Conservation (phyloP, 768 basidiomycete species). For the Dioszegia aurantiaca region DNA sequence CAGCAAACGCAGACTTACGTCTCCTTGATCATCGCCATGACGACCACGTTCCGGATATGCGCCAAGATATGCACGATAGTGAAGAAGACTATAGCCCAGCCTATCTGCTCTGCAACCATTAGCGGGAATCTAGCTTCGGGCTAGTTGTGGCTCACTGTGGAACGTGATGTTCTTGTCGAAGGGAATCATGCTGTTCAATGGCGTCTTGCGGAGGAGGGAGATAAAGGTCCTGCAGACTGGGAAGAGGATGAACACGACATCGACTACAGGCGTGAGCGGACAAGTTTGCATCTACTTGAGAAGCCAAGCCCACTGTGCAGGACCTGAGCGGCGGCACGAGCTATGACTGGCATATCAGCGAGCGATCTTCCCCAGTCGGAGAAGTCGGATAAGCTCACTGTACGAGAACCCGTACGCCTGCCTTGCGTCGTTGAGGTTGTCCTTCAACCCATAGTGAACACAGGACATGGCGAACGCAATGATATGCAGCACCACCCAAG, state of each 20-base stretch:
- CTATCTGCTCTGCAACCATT: constrained; percentile 67
- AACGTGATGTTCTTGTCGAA: constrained; percentile 91
- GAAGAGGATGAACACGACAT: constrained; percentile 88
- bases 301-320: constrained; percentile 58
- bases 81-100: constrained; percentile 81
- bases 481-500: constrained; percentile 77
- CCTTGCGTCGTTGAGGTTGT: constrained; percentile 69
- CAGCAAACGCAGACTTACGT: background rate
- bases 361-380: background rate
- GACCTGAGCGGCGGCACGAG: constrained; percentile 81
- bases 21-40: background rate
- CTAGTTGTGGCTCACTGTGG: constrained; percentile 49
- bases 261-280: constrained; percentile 54
- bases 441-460: constrained; percentile 53
- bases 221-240: constrained; percentile 95
- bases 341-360: constrained; percentile 62
- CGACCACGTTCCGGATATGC: constrained; percentile 57
- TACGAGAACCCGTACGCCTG: constrained; percentile 72
- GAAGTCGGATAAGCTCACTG: constrained; percentile 56
- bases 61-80: constrained; percentile 72
- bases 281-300: background rate
- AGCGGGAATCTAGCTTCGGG: too few species aligned
- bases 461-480: constrained; percentile 74
- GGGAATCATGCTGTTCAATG: constrained; percentile 57
- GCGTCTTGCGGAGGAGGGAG: constrained; percentile 78